phyloP scores from a whole-genome alignment of 495 filamentous ascomycete species.

The Staphylotrichum longicolle region DNA sequence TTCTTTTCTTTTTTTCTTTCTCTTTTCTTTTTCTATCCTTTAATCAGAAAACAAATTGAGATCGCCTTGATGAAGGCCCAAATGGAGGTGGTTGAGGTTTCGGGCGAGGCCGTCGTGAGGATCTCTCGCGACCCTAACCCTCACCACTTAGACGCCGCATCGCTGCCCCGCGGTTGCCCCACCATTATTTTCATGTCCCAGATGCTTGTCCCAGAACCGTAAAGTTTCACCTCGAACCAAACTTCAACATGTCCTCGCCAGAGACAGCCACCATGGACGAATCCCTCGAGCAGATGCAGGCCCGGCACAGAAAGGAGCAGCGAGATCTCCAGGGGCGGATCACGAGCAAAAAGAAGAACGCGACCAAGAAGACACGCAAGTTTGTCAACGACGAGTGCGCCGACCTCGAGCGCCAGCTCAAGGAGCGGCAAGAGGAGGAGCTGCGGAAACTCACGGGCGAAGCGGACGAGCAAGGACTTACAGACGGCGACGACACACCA shows the following conservation, averaged over 20 bases:
- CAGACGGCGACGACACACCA: conserved; percentile 18
- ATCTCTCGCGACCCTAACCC: too few relatives aligned
- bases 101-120: too few relatives aligned
- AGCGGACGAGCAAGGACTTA: conserved; percentile 21
- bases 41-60: too few relatives aligned
- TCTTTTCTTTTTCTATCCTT: too few relatives aligned
- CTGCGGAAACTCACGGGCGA: conserved; percentile 53
- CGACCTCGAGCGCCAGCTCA: conserved; percentile 65
- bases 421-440: conserved; percentile 65
- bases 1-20: too few relatives aligned
- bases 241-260: conserved; percentile 2
- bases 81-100: too few relatives aligned
- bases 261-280: conserved; percentile 34
- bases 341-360: conserved; percentile 92
- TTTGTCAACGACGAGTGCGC: conserved; percentile 83
- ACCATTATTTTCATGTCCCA: too few relatives aligned
- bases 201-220: too few relatives aligned
- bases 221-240: neutral
- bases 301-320: conserved; percentile 83
- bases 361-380: conserved; percentile 93
- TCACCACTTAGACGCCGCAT: too few relatives aligned
- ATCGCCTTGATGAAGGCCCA: too few relatives aligned
- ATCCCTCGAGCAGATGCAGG: conserved; percentile 68
- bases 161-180: too few relatives aligned
- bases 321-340: conserved; percentile 78